phyloP scores from a whole-genome alignment of 1,139 yeast genomes.

The Geotrichum aggregatum region DNA sequence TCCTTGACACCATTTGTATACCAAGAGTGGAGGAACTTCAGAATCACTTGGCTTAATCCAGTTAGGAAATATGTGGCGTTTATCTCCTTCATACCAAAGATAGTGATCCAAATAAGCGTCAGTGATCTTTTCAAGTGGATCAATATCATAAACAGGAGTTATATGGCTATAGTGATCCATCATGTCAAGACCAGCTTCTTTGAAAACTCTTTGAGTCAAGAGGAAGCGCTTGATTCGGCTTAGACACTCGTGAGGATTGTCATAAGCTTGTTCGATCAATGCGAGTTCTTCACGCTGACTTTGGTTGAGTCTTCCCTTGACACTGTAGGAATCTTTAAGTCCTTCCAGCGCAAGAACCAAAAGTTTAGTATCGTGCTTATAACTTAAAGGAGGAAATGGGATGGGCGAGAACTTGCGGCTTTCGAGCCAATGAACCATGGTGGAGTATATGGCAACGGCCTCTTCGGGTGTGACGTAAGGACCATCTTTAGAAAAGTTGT shows the following conservation, averaged over 20 bases:
- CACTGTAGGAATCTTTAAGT: slow-evolving; percentile 73
- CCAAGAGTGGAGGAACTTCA: slow-evolving; percentile 87
- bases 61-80: slow-evolving; percentile 81
- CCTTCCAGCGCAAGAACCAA: slow-evolving; percentile 85
- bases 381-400: slow-evolving; percentile 88
- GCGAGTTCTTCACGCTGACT: slow-evolving; percentile 90
- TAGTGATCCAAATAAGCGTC: slow-evolving; percentile 96
- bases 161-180: slow-evolving; percentile 85
- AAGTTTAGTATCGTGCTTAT: slow-evolving; percentile 89
- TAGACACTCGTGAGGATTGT: slow-evolving; percentile 90
- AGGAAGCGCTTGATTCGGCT: slow-evolving; percentile 78
- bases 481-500: slow-evolving; percentile 74
- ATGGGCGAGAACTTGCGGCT: slow-evolving; percentile 78
- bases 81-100: slow-evolving; percentile 92
- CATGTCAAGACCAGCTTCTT: slow-evolving; percentile 84
- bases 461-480: slow-evolving; percentile 84
- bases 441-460: slow-evolving; percentile 79
- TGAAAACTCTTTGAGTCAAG: slow-evolving; percentile 85
- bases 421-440: slow-evolving; percentile 93
- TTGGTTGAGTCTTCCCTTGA: slow-evolving; percentile 81
- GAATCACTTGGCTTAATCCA: slow-evolving; percentile 96
- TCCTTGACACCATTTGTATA: slow-evolving; percentile 96
- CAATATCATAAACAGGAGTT: slow-evolving; percentile 81
- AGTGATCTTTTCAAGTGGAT: slow-evolving; percentile 89
- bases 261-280: slow-evolving; percentile 91